These are phyloP conservation scores for Alternaria brassicicola DNA, from an alignment of 2,329 filamentous ascomycete genomes.

Conservation along the genomic window DNA sequence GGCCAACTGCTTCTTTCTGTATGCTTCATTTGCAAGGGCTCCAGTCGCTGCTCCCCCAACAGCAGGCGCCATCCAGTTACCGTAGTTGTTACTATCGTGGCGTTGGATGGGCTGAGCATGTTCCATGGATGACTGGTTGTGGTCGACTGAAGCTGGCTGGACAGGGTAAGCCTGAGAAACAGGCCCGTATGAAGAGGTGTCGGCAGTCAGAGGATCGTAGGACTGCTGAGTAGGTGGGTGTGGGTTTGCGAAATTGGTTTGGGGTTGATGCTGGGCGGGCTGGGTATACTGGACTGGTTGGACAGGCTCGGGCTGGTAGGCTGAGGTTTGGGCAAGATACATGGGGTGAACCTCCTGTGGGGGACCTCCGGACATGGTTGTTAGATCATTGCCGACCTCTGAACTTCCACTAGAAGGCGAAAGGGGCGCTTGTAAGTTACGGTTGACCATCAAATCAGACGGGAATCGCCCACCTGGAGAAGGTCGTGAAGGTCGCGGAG, in stretches of 20 bases:
- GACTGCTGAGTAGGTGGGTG: constrained; percentile 24
- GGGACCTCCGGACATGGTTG: constrained; percentile 63
- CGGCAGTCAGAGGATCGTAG: constrained; percentile 5
- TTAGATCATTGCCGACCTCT: constrained; percentile 64
- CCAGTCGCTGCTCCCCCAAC: constrained; percentile 53
- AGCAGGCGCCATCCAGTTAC: constrained; percentile 62
- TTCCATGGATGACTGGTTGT: constrained; percentile 2
- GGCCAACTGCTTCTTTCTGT: constrained; percentile 38
- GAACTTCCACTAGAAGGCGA: constrained; percentile 85
- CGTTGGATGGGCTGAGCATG: constrained; percentile 22
- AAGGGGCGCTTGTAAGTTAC: constrained; percentile 79
- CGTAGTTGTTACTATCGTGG: constrained; percentile 55
- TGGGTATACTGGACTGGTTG: constrained; percentile 12
- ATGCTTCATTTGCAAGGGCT: constrained; percentile 47
- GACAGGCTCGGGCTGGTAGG: constrained; percentile 27
- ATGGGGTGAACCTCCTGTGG: constrained; percentile 48
- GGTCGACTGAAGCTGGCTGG: constrained; percentile 1
- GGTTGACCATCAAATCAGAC: constrained; percentile 87
- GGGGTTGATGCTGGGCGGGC: constrained; percentile 18
- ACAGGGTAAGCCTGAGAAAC: constrained; percentile 1
- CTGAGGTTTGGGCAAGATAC: constrained; percentile 27
- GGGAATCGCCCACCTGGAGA: constrained; percentile 96
- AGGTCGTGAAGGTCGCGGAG: constrained; percentile 66
- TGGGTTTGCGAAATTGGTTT: constrained; percentile 23
- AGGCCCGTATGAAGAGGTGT: constrained; percentile 1